Evolutionary conservation across 1,284 basidiomycete genomes (phyloP).

Genomic region (Schizophyllum commune): DNA sequence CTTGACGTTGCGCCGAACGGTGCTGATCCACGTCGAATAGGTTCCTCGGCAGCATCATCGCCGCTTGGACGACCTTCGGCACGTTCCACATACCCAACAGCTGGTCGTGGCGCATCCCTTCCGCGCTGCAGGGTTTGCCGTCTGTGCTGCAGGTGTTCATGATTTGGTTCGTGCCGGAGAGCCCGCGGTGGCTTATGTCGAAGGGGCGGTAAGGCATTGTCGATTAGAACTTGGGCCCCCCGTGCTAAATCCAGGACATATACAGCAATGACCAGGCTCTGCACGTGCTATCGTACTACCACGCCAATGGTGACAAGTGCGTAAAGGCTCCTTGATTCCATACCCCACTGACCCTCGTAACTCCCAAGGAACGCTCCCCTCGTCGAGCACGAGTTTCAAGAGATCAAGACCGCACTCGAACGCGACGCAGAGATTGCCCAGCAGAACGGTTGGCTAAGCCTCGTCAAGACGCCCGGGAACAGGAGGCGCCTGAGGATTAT

Average conservation of each 20-base stretch:
- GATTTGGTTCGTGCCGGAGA: constrained; percentile 52
- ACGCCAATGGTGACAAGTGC: constrained; percentile 44
- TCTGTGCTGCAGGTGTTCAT: constrained; percentile 46
- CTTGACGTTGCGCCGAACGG: neutral
- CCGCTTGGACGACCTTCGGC: constrained; percentile 54
- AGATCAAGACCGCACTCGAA: constrained; percentile 49
- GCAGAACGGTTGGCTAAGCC: constrained; percentile 40
- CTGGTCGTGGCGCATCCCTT: constrained; percentile 58
- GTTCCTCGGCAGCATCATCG: constrained; percentile 32
- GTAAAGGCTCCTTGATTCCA: constrained; percentile 7
- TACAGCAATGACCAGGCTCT: constrained; percentile 41
- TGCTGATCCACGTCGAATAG: constrained; percentile 6
- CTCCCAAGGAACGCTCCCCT: constrained; percentile 43
- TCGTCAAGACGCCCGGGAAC: constrained; percentile 47
- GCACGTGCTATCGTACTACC: constrained; percentile 43
- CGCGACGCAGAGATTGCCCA: constrained; percentile 31
- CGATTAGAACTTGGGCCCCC: too few species aligned
- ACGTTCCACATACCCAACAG: constrained; percentile 43
- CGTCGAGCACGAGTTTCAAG: constrained; percentile 52
- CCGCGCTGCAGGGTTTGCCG: constrained; percentile 51
- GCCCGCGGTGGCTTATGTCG: constrained; percentile 51
- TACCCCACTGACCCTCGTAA: too few species aligned
- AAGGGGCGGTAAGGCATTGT: constrained; percentile 35
- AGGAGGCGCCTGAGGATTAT: constrained; percentile 45
- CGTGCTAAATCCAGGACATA: too few species aligned